Conservation (phyloP, 2,329 filamentous ascomycete genomes). For the Curvularia spicifera region DNA sequence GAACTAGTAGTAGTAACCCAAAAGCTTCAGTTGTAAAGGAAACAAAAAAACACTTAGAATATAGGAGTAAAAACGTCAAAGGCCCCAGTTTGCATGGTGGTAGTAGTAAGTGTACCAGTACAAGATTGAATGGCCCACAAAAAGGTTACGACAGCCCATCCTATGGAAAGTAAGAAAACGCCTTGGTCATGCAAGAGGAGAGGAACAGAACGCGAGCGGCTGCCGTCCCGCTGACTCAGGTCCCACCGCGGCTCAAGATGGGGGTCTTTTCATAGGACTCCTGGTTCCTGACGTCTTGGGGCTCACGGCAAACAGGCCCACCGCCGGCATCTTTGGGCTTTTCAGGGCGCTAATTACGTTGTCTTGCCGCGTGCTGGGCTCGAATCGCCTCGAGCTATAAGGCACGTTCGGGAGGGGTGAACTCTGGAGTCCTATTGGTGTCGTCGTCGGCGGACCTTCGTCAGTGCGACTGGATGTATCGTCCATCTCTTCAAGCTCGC, state of each 20-base stretch:
- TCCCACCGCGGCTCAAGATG: slow-evolving; percentile 18
- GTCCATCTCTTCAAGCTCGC: slow-evolving; percentile 44
- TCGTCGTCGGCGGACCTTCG: slow-evolving; percentile 21
- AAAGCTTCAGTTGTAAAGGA: too few species aligned
- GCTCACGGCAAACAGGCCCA: slow-evolving; percentile 40
- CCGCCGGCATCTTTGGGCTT: slow-evolving; percentile 33
- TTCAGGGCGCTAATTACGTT: slow-evolving; percentile 19
- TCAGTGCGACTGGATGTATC: slow-evolving; percentile 31
- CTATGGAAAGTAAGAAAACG: slow-evolving; percentile 4
- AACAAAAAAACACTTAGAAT: too few species aligned
- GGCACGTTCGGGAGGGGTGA: slow-evolving; percentile 26
- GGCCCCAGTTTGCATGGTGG: too few species aligned
- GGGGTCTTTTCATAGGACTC: slow-evolving; percentile 35
- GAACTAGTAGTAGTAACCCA: too few species aligned
- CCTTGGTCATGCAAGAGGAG: slow-evolving; percentile 19
- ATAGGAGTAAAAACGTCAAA: too few species aligned
- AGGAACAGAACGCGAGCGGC: neutral
- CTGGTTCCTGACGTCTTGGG: slow-evolving; percentile 32
- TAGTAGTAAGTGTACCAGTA: neutral
- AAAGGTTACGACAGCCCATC: neutral
- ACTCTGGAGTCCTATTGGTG: slow-evolving; percentile 27
- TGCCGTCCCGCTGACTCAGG: neutral
- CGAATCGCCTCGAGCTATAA: slow-evolving; percentile 19
- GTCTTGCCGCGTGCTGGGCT: slow-evolving; percentile 17
- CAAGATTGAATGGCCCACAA: neutral